Percentiles rank a stretch among this genome's conserved stretches.
Evolutionary conservation across 768 basidiomycete species (phyloP).

Genomic region (Mrakia hoshinonis): DNA sequence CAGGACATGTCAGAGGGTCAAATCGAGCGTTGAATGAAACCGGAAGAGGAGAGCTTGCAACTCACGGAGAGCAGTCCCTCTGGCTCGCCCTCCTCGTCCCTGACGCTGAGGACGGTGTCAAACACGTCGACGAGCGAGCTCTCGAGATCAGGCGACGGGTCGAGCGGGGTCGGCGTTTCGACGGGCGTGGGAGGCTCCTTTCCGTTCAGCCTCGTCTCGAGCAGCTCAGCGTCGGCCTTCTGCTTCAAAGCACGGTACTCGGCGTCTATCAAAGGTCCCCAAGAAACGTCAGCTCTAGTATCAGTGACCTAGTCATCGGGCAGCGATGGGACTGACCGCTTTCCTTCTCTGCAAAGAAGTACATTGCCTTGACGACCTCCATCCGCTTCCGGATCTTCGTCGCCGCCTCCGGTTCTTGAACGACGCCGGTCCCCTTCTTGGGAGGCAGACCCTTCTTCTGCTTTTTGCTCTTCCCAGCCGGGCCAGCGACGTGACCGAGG

Average conservation of each 20-base stretch:
- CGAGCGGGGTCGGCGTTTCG: neutral
- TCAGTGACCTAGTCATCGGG: neutral
- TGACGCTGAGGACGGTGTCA: slow-evolving; percentile 49
- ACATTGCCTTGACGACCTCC: slow-evolving; percentile 38
- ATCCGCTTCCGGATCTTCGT: slow-evolving; percentile 35
- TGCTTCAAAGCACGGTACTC: slow-evolving; percentile 40
- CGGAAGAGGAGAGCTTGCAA: neutral
- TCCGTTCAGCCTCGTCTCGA: slow-evolving; percentile 34
- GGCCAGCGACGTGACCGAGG: slow-evolving; percentile 6
- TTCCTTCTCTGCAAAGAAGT: slow-evolving; percentile 39
- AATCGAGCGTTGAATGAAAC: neutral
- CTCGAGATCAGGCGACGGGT: slow-evolving; percentile 20
- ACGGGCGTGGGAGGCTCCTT: slow-evolving; percentile 11
- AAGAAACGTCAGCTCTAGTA: neutral
- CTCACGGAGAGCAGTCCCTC: slow-evolving; percentile 41
- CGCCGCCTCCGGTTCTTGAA: slow-evolving; percentile 31
- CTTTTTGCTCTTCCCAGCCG: slow-evolving; percentile 17
- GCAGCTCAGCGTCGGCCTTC: slow-evolving; percentile 44
- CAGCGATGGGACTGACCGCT: slow-evolving; percentile 33
- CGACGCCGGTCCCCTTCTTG: slow-evolving; percentile 3
- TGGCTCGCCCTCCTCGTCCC: slow-evolving; percentile 44
- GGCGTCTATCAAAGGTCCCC: neutral
- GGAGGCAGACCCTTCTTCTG: slow-evolving; percentile 2
- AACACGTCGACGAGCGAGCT: slow-evolving; percentile 9
- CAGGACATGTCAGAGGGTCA: neutral